Evolutionary conservation across 2,329 filamentous ascomycete genomes (phyloP).

Genomic region (Fusarium sp.): DNA sequence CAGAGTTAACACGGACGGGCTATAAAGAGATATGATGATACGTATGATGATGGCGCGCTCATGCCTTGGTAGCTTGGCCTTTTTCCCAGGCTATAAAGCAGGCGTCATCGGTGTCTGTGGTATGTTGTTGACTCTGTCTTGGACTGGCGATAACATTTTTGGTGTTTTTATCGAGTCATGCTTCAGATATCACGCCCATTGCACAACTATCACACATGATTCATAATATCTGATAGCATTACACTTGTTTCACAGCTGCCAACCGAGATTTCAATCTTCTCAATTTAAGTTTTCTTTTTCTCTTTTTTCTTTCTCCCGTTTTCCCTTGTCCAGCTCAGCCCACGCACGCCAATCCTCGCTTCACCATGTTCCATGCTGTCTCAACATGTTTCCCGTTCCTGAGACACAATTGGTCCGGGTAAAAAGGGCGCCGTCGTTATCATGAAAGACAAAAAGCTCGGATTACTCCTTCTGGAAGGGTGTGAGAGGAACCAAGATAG

Average conservation of each 20-base stretch:
- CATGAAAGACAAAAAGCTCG: conserved; percentile 33
- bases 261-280: conserved; percentile 8
- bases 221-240: neutral
- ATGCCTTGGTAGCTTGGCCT: conserved; percentile 4
- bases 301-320: neutral
- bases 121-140: conserved; percentile 20
- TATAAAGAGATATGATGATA: conserved; percentile 27
- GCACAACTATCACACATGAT: neutral
- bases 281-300: conserved; percentile 1
- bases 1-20: neutral
- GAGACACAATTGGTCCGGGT: conserved; percentile 42
- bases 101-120: conserved; percentile 23
- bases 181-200: neutral
- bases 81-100: conserved; percentile 4
- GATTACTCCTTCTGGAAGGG: conserved; percentile 38
- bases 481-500: conserved; percentile 12
- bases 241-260: neutral
- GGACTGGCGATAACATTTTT: conserved; percentile 33
- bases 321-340: neutral
- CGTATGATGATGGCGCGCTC: conserved; percentile 38
- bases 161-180: conserved; percentile 36
- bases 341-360: conserved; percentile 21
- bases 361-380: conserved; percentile 7
- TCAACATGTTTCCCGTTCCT: conserved; percentile 22
- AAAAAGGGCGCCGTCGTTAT: conserved; percentile 31